A percentile compares a stretch with the other conserved stretches of the same genome.
Evolutionary conservation across 768 basidiomycete species (phyloP).

Genomic region (Terana coerulea): DNA sequence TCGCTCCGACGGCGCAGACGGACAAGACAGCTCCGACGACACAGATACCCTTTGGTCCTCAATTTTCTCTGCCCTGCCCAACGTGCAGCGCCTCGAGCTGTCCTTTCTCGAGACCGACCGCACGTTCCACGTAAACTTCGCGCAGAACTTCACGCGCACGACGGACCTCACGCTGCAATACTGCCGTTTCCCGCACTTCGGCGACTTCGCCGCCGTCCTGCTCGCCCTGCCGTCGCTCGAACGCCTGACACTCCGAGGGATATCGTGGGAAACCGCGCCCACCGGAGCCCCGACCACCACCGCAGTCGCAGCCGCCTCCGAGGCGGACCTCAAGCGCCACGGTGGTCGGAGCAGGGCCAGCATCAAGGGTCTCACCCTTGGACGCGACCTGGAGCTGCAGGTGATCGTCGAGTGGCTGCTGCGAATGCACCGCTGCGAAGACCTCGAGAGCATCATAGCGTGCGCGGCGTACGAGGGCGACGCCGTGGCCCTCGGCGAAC

Average conservation of each 20-base stretch:
- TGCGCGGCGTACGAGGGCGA: conserved; percentile 19
- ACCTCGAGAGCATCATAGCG: conserved; percentile 15
- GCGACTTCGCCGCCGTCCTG: conserved; percentile 21
- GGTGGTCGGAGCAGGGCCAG: conserved; percentile 8
- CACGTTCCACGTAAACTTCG: not conserved
- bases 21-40: not conserved
- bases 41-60: conserved; percentile 1
- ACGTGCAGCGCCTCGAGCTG: conserved; percentile 4
- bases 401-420: conserved; percentile 21
- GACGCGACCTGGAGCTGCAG: conserved; percentile 17
- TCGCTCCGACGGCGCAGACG: not conserved
- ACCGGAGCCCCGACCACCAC: not conserved
- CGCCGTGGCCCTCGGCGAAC: conserved; percentile 17
- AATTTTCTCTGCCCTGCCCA: conserved; percentile 5
- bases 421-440: conserved; percentile 11
- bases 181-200: conserved; percentile 24
- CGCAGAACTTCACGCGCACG: conserved; percentile 11
- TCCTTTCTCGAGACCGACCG: not conserved
- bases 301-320: not conserved
- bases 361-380: conserved; percentile 14
- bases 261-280: conserved; percentile 17
- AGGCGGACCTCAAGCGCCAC: not conserved
- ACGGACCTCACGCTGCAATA: conserved; percentile 20
- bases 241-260: conserved; percentile 16
- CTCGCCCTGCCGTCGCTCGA: conserved; percentile 21